Base-by-base conservation (phyloP, 495 filamentous ascomycete genomes). In the Hypomontagnella submonticulosa region DNA sequence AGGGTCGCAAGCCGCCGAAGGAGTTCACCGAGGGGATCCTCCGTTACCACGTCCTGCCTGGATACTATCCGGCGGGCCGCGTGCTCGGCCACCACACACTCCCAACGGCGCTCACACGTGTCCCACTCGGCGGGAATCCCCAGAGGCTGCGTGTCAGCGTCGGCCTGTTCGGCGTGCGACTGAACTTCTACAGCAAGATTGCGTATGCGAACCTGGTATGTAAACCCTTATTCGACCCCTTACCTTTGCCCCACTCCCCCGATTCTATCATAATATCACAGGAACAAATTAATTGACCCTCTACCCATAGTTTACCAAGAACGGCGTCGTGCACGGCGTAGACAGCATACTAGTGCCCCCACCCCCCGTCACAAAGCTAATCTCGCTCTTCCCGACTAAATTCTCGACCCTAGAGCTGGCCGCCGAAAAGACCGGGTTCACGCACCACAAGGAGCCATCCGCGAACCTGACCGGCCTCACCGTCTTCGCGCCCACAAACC, bases 251-350 rank as follows among this genome's bases (percentile, higher is more conserved):
- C 16, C 27, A 12, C 15, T 7, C 37, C 37, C 37, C 37, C 4
- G 37, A 9, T n/a, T 13, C 15, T 12, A 0, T 12, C 20, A 12
- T 12, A 11, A 11, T 48, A 48, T 32, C 9, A 10, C 3, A 20
- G 18, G 46, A 46, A 2, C 15, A n/a, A n/a, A n/a, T 40, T 66
- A 42, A 74, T 66, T 51, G 49, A 40, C 19, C 33, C 5, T 36
- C 33, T 42, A 86, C 81, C 80, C 81, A 67, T 30, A 73, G 71
- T 20, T 54, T 23, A 57, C 61, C 53, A 84, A 83, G 42, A 96
- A 97, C 76, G 93, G 93, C 48, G 76, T 95, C 5, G 85, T 96
- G 72, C 92, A 97, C 79, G 87, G 82, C 54, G 73, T 97, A 53
- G 84, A 91, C 77, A 76, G 71, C 56, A 76, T 93, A 54, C 83